Conservation (phyloP, 441 rosid species). For the Eruca vesicaria region DNA sequence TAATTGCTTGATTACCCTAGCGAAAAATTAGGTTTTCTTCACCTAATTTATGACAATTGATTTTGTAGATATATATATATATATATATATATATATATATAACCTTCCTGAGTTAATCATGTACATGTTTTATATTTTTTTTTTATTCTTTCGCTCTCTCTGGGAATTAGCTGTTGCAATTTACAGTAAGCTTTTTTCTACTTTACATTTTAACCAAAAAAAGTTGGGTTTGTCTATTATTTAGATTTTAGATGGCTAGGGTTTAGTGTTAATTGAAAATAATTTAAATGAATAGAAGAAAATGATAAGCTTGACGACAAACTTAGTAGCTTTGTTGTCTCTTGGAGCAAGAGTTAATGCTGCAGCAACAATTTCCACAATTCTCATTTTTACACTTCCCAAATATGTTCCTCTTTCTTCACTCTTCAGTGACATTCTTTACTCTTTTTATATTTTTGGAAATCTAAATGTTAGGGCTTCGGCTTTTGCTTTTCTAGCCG, state of each 20-base stretch:
- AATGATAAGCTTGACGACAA: conserved; percentile 21
- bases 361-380: conserved; percentile 40
- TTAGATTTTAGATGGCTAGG: conserved; percentile 23
- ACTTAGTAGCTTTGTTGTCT: conserved; percentile 21
- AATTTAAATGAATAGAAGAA: not conserved
- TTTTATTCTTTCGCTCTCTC: not conserved
- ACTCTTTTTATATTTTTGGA: not conserved
- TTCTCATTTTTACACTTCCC: conserved; percentile 35
- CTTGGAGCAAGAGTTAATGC: conserved; percentile 36
- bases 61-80: not conserved
- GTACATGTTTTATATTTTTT: not conserved
- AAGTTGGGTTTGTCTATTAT: too few relatives aligned
- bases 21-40: not conserved
- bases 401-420: conserved; percentile 22
- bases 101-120: not conserved
- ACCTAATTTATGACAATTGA: not conserved
- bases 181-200: conserved; percentile 20
- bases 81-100: not conserved
- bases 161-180: conserved; percentile 17
- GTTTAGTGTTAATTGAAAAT: conserved; percentile 10
- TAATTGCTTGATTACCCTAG: conserved; percentile 1
- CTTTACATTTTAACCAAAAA: too few relatives aligned
- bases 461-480: not conserved
- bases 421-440: conserved; percentile 16
- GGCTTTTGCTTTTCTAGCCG: not conserved